These are phyloP conservation scores for Brachypodium distachyon DNA, from an alignment of 202 grass and related monocot species.

Conservation along the genomic window DNA sequence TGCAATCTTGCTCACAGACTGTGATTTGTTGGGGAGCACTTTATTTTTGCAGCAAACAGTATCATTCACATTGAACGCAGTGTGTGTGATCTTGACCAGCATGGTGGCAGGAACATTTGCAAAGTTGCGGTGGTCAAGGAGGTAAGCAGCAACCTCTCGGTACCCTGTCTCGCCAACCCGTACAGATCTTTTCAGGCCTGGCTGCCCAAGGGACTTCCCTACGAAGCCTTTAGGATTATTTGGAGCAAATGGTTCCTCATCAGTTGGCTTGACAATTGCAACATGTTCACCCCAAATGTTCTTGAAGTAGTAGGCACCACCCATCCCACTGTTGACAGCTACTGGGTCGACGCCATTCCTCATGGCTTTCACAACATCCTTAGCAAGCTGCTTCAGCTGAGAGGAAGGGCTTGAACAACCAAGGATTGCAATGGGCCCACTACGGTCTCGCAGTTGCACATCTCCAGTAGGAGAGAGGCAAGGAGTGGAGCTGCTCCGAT, in stretches of 20 bases:
- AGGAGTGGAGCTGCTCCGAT: conserved; percentile 84
- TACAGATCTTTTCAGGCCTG: conserved; percentile 90
- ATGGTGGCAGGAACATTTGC: conserved; percentile 94
- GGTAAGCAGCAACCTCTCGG: conserved; percentile 87
- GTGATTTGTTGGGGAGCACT: conserved; percentile 28
- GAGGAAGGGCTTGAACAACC: conserved; percentile 63
- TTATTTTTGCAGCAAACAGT: conserved; percentile 44
- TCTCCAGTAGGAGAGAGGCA: conserved; percentile 90
- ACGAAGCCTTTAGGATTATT: conserved; percentile 98
- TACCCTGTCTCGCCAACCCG: conserved; percentile 92
- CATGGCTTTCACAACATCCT: conserved; percentile 80
- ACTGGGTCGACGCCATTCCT: conserved; percentile 73
- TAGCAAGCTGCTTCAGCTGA: conserved; percentile 65
- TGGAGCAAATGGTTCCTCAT: conserved; percentile 99
- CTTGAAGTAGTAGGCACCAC: conserved; percentile 94
- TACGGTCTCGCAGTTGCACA: conserved; percentile 47
- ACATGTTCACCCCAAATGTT: conserved; percentile 65
- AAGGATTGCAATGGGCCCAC: conserved; percentile 81
- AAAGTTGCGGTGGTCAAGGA: conserved; percentile 72
- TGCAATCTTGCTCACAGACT: conserved; percentile 83
- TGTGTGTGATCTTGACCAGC: conserved; percentile 89
- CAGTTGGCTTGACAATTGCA: conserved; percentile 95
- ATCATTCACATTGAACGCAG: conserved; percentile 80
- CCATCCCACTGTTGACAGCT: conserved; percentile 77
- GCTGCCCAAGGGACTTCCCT: conserved; percentile 74